Evolutionary conservation across 2,329 filamentous ascomycete genomes (phyloP), one percentile per base, ranked within the genome.

Genomic region (Fusarium lyarnte): DNA sequence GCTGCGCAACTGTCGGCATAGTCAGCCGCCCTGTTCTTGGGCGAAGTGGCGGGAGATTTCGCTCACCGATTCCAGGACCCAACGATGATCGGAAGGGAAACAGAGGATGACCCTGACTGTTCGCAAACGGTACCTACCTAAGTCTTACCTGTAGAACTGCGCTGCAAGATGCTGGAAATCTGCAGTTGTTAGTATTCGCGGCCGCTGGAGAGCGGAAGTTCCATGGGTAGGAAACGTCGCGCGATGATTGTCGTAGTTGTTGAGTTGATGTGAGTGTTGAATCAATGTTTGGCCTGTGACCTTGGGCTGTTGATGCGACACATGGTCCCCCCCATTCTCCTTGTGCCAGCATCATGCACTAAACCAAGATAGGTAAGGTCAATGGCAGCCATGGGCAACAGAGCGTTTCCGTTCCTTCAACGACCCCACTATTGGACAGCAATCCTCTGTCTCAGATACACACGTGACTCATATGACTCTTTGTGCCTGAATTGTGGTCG

Each of bases 341-440:
- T 74, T 74, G 68, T 63, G 61, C 67, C 69, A 63, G 66, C 69
- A 72, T 68, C 52, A 55, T 54, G 57, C 64, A 55, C 75, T 74
- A 75, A 59, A 12, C 78, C 64, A 23, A 11, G 68, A 76, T 35
- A 5, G 75, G 77, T 12, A 61, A 75, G 57, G 78, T 39, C 27
- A 38, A 29, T 79, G 67, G 78, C 76, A 79, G 73, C 78, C 78
- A 79, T 79, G 76, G 78, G 78, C 78, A 79, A 79, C 78, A 78
- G 54, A 69, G 51, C 70, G 61, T 57, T 65, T 59, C 67, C 60
- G 65, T 76, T 63, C 63, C 43, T 69, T 49, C 36, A 47, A 39
- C 16, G 58, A 63, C 71, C 65, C 70, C 74, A 72, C 75, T 70
- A 68, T 69, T 78, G 74, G 73, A 68, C 71, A 73, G 66, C 70